phyloP scores from a whole-genome alignment of 257 asterid genomes.

The Mentha longifolia region DNA sequence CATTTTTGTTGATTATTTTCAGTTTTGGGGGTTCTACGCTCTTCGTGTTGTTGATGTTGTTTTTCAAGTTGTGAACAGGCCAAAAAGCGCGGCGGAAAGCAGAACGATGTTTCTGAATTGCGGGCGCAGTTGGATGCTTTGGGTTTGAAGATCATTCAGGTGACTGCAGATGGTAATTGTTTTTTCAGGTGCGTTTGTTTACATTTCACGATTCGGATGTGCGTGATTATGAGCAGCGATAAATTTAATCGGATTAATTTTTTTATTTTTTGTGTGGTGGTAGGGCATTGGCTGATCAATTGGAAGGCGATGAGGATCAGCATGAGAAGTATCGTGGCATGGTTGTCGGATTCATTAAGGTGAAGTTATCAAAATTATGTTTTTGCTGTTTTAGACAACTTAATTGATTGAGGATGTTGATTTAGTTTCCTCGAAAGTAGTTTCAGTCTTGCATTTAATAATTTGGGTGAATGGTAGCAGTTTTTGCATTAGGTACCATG shows the following conservation, averaged over 20 bases:
- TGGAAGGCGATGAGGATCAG: conserved; percentile 87
- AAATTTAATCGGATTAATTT: conserved; percentile 18
- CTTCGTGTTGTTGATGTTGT: conserved; percentile 24
- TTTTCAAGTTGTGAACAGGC: conserved; percentile 47
- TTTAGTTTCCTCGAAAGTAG: background rate
- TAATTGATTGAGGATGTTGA: conserved; percentile 14
- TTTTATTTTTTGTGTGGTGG: background rate
- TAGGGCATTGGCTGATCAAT: conserved; percentile 94
- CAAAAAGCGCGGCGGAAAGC: conserved; percentile 67
- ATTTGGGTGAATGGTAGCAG: background rate
- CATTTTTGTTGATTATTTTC: conserved; percentile 5
- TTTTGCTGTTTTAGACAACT: conserved; percentile 9
- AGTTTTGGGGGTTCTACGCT: background rate
- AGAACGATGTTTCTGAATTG: conserved; percentile 65
- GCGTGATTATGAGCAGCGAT: conserved; percentile 14
- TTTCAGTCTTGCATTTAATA: background rate
- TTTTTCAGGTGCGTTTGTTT: conserved; percentile 80
- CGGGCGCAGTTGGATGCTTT: conserved; percentile 68
- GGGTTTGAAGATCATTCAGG: conserved; percentile 76
- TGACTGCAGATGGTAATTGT: conserved; percentile 95
- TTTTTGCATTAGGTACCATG: background rate
- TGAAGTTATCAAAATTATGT: conserved; percentile 16
- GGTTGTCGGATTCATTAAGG: conserved; percentile 71
- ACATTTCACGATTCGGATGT: background rate
- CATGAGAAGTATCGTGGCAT: conserved; percentile 75